Percentiles rank a stretch among this genome's conserved stretches.
Evolutionary conservation across 331 rosid genomes (phyloP).

Genomic region (Saraca asoca): DNA sequence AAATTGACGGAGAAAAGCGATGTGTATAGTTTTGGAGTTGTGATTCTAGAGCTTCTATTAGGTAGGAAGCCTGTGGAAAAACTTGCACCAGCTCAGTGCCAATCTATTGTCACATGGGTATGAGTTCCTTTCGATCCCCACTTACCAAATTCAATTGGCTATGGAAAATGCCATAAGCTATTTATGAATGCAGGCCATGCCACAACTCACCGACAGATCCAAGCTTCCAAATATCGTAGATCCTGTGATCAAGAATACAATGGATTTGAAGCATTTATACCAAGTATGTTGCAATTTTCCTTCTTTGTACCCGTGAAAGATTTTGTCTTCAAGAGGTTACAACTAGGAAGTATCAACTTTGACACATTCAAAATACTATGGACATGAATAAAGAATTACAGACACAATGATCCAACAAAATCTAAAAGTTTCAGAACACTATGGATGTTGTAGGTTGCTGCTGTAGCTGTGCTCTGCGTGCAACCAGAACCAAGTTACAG

Average conservation of each 20-base stretch:
- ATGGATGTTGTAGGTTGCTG: constrained; percentile 65
- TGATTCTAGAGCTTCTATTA: constrained; percentile 79
- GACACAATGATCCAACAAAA: no score
- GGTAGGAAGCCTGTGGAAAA: constrained; percentile 91
- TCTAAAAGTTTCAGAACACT: no score
- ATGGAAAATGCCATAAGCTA: constrained; percentile 13
- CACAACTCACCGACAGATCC: constrained; percentile 87
- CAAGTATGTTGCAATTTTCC: constrained; percentile 53
- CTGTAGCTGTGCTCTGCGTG: constrained; percentile 92
- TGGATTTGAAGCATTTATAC: constrained; percentile 89
- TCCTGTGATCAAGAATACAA: constrained; percentile 69
- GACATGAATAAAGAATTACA: no score
- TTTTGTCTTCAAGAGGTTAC: no score
- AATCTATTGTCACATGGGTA: constrained; percentile 98
- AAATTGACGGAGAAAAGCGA: constrained; percentile 93
- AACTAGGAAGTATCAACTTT: no score
- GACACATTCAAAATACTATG: no score
- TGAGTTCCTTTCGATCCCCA: constrained; percentile 23
- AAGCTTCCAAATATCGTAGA: constrained; percentile 85
- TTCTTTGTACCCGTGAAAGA: background rate
- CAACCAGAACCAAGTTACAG: constrained; percentile 95
- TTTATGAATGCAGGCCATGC: constrained; percentile 80
- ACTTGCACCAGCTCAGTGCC: constrained; percentile 80
- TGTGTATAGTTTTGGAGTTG: constrained; percentile 85
- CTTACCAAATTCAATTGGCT: constrained; percentile 2